These are phyloP conservation scores for Chalciporus sp. DNA, from an alignment of 1,284 basidiomycete species.

Conservation along the genomic window DNA sequence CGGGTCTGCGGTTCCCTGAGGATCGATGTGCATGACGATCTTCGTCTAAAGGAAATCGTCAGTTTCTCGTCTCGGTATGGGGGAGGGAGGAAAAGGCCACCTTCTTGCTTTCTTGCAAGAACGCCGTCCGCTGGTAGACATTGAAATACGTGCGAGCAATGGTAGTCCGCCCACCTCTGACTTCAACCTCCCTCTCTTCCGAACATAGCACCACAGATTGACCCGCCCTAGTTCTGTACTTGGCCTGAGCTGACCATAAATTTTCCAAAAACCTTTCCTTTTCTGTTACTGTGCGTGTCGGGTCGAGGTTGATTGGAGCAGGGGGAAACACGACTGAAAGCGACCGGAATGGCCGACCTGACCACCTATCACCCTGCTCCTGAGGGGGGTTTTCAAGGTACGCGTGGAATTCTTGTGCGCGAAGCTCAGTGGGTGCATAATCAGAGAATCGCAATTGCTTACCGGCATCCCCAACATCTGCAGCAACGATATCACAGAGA, in stretches of 20 bases:
- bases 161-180: conserved; percentile 58
- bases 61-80: conserved; percentile 2
- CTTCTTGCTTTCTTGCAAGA: conserved; percentile 75
- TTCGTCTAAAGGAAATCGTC: conserved; percentile 63
- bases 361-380: conserved; percentile 83
- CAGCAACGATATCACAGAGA: conserved; percentile 80
- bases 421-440: conserved; percentile 10
- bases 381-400: conserved; percentile 80
- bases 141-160: conserved; percentile 83
- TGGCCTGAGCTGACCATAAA: conserved; percentile 83
- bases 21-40: conserved; percentile 82
- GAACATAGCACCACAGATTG: conserved; percentile 68
- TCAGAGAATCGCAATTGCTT: conserved; percentile 26
- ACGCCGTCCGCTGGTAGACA: conserved; percentile 78
- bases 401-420: conserved; percentile 74
- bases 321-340: conserved; percentile 75
- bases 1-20: conserved; percentile 69
- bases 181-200: conserved; percentile 77
- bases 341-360: conserved; percentile 78
- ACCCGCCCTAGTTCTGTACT: conserved; percentile 67
- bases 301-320: conserved; percentile 61
- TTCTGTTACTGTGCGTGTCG: conserved; percentile 59
- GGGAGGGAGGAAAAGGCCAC: conserved; percentile 41
- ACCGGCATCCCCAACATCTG: conserved; percentile 86
- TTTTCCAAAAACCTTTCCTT: conserved; percentile 87